Percentiles rank a stretch among this genome's conserved stretches.
phyloP scores from a whole-genome alignment of 2,329 filamentous ascomycete genomes.

The Pyrenochaeta sp. region DNA sequence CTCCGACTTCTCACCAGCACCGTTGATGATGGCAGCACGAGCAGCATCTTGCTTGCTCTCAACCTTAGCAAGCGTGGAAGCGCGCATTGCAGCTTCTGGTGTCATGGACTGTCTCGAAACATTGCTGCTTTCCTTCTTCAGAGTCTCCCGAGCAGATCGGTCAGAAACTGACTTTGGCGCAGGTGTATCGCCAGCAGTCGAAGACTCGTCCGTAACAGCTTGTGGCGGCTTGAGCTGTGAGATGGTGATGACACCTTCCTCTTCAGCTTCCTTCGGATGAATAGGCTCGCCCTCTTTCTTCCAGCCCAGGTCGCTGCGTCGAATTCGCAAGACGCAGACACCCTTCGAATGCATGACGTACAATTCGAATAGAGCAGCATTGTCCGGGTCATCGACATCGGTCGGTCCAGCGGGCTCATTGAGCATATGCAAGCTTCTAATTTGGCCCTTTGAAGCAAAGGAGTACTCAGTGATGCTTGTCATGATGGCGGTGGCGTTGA shows the following conservation, averaged over 20 bases:
- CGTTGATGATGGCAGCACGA: conserved; percentile 52
- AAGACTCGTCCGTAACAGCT: conserved; percentile 45
- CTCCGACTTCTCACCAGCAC: conserved; percentile 50
- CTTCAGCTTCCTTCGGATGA: conserved; percentile 76
- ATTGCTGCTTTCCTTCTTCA: conserved; percentile 48
- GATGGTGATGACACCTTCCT: conserved; percentile 77
- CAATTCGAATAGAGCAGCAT: conserved; percentile 86
- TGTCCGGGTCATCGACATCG: conserved; percentile 66
- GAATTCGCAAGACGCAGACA: conserved; percentile 87
- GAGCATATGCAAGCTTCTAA: conserved; percentile 91
- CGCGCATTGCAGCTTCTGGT: conserved; percentile 50
- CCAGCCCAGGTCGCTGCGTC: conserved; percentile 91
- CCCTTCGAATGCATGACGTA: conserved; percentile 98
- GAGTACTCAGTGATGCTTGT: conserved; percentile 96
- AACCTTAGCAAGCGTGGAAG: conserved; percentile 52
- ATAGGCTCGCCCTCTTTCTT: conserved; percentile 88
- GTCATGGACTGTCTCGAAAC: conserved; percentile 46
- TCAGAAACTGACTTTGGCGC: conserved; percentile 47
- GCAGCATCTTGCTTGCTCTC: conserved; percentile 53
- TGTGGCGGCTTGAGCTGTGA: conserved; percentile 65
- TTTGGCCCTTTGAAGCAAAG: conserved; percentile 82
- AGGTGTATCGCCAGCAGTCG: conserved; percentile 49
- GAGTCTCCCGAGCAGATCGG: conserved; percentile 45
- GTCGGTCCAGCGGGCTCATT: conserved; percentile 70
- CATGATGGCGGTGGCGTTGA: conserved; percentile 95